Evolutionary conservation across 441 rosid species (phyloP).

Genomic region (Dalechampia spathulata): DNA sequence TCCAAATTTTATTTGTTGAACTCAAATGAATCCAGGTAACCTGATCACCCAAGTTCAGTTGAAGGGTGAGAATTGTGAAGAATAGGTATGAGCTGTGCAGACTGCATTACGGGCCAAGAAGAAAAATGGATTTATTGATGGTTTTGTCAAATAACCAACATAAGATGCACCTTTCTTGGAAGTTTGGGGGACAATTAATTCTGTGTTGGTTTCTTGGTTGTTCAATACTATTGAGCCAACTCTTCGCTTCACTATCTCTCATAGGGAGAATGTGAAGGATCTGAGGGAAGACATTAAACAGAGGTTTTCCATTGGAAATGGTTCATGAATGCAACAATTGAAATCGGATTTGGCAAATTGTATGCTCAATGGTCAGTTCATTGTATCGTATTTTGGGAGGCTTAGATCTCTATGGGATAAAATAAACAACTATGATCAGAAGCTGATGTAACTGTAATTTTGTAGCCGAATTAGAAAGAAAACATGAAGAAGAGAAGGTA

Average conservation of each 20-base stretch:
- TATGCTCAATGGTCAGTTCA: background rate
- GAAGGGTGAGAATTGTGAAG: too few species aligned
- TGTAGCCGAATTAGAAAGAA: too few species aligned
- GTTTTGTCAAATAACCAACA: background rate
- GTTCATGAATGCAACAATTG: background rate
- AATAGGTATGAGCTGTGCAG: background rate
- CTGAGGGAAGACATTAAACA: background rate
- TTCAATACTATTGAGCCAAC: too few species aligned
- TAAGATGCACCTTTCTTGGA: background rate
- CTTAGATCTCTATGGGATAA: too few species aligned
- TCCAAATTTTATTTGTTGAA: too few species aligned
- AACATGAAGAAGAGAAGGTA: too few species aligned
- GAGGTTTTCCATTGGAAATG: background rate
- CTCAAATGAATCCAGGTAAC: background rate
- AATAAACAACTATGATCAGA: too few species aligned
- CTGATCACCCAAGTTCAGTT: background rate
- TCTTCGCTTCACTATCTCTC: too few species aligned
- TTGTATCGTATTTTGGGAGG: background rate
- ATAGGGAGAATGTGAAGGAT: background rate
- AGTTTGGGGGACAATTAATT: background rate
- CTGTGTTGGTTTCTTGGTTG: background rate
- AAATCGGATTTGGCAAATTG: background rate
- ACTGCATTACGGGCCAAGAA: background rate
- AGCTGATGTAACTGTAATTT: too few species aligned
- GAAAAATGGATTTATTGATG: background rate